phyloP scores from a whole-genome alignment of 768 basidiomycete species.

The Paxillus rubicundulus region DNA sequence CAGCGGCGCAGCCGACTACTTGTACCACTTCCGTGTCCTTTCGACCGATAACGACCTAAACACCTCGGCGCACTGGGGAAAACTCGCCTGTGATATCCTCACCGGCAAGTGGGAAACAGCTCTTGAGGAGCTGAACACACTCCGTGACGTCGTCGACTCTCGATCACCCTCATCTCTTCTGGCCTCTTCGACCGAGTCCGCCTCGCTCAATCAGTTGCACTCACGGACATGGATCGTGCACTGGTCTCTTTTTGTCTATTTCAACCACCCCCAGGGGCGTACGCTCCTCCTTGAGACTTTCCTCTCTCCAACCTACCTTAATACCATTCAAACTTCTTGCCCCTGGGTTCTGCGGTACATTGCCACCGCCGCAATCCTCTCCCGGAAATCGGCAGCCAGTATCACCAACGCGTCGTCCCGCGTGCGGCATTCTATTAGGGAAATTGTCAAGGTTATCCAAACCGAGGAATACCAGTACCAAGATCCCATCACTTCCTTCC shows the following conservation, averaged over 20 bases:
- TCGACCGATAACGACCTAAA: constrained; percentile 92
- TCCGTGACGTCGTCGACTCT: constrained; percentile 90
- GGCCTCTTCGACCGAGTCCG: constrained; percentile 49
- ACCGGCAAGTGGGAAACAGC: constrained; percentile 95
- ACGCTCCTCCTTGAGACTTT: constrained; percentile 94
- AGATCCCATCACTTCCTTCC: constrained; percentile 90
- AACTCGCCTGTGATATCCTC: constrained; percentile 94
- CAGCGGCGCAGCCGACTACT: constrained; percentile 92
- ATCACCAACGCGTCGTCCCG: constrained; percentile 56
- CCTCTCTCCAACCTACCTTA: constrained; percentile 94
- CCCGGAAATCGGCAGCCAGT: constrained; percentile 66
- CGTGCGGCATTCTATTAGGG: constrained; percentile 84
- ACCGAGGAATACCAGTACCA: constrained; percentile 95
- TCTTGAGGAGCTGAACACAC: constrained; percentile 89
- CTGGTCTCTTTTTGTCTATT: constrained; percentile 98
- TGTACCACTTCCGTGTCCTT: constrained; percentile 98
- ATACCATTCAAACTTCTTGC: constrained; percentile 94
- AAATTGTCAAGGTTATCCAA: constrained; percentile 91
- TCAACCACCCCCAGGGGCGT: constrained; percentile 91
- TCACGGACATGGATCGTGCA: constrained; percentile 95
- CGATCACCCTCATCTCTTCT: constrained; percentile 55
- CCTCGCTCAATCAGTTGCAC: constrained; percentile 85
- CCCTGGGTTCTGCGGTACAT: constrained; percentile 97
- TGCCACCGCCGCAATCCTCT: constrained; percentile 88
- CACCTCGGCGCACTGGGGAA: constrained; percentile 98